A percentile compares a stretch with the other conserved stretches of the same genome.
phyloP scores from a whole-genome alignment of 2,329 filamentous ascomycete genomes.

The Lecanicillium sp. region DNA sequence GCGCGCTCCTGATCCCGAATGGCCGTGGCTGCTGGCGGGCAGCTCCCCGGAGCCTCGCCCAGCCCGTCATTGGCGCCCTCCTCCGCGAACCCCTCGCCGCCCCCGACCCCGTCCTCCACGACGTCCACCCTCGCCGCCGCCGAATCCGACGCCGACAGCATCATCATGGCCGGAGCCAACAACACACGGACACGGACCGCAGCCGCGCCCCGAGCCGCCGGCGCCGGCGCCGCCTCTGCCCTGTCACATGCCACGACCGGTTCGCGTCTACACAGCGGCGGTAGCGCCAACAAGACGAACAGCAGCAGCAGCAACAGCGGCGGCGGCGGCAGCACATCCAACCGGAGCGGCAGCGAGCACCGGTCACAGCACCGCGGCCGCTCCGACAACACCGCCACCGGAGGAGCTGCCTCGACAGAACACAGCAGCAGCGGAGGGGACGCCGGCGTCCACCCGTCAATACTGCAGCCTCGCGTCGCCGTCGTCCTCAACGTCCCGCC shows the following conservation, averaged over 20 bases:
- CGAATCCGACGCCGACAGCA: constrained; percentile 3
- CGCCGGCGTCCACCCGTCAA: constrained; percentile 26
- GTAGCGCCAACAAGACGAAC: no score
- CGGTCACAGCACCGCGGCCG: no score
- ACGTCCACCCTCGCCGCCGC: neutral
- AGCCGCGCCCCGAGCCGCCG: neutral
- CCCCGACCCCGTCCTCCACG: constrained; percentile 5
- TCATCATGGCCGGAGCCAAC: no score
- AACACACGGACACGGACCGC: neutral
- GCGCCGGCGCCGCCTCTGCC: neutral
- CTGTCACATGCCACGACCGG: no score
- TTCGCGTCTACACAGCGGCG: no score
- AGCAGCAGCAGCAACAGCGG: no score
- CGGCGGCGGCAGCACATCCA: no score
- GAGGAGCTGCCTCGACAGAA: no score
- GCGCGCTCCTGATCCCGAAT: no score
- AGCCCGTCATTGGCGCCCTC: constrained; percentile 2
- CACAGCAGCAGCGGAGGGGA: neutral
- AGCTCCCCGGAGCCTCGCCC: constrained; percentile 11
- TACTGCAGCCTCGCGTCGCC: constrained; percentile 70
- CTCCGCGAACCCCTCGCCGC: constrained; percentile 3
- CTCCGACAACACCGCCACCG: no score
- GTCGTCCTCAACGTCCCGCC: constrained; percentile 69
- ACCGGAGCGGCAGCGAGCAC: no score
- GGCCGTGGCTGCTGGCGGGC: constrained; percentile 8